These are phyloP conservation scores for Puccinia polysora DNA, from an alignment of 1,284 basidiomycete genomes.

Conservation along the genomic window DNA sequence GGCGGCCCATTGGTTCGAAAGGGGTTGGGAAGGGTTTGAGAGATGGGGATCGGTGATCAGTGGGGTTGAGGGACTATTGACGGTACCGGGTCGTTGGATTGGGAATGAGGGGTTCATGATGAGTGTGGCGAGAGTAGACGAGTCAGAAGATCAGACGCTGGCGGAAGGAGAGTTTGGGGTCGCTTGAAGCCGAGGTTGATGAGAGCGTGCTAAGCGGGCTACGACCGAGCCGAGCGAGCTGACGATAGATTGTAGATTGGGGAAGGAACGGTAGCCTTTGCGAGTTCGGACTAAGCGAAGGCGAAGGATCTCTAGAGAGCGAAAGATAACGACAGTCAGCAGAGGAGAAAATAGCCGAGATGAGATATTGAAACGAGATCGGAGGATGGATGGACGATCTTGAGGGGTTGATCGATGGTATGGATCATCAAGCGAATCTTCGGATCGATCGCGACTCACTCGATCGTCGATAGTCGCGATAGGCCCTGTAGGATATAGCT, in stretches of 20 bases:
- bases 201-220: constrained; percentile 2
- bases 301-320: not conserved
- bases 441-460: too few relatives aligned
- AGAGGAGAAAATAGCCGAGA: too few relatives aligned
- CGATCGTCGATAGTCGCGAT: too few relatives aligned
- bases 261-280: too few relatives aligned
- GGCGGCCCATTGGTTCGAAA: constrained; percentile 32
- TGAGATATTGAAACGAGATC: too few relatives aligned
- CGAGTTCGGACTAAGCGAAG: constrained; percentile 13
- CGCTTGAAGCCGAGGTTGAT: not conserved
- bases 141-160: not conserved
- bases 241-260: constrained; percentile 12
- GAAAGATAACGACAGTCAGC: too few relatives aligned
- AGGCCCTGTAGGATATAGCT: too few relatives aligned
- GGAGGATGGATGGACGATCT: too few relatives aligned
- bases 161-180: not conserved
- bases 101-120: constrained; percentile 42
- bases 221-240: constrained; percentile 4
- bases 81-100: constrained; percentile 27
- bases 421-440: too few relatives aligned
- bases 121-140: not conserved
- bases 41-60: constrained; percentile 11
- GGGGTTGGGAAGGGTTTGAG: constrained; percentile 2
- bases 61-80: constrained; percentile 8
- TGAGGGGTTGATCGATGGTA: too few relatives aligned